Evolutionary conservation across 73 alveolate genomes (phyloP), one percentile per base, ranked within the genome.

Genomic region (Durusdinium trenchii): DNA sequence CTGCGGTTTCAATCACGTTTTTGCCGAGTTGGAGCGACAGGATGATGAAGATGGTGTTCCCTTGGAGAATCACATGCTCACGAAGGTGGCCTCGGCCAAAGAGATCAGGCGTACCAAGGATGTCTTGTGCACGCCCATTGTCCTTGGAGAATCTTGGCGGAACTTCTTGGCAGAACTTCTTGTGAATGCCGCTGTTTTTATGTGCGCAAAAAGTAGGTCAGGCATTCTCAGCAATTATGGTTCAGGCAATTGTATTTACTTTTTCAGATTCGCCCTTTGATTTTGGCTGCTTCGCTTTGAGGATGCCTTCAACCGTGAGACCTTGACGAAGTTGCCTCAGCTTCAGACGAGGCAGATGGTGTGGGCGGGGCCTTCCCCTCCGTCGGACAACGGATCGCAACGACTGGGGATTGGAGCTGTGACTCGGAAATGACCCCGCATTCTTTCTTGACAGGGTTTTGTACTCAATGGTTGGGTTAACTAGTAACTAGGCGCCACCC

Each of bases 271-370:
- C 73, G 36, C 36, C 30, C 30, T 10, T 23, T 23, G 36, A 60
- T 60, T 26, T 60, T 60, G 32, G 20, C 7, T 62, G 40, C 76
- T n/a, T 78, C 87, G 48, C 32, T 23, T 61, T 20, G 35, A 89
- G 96, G 96, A 89, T 43, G 86, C 96, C 69, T 89, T 89, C 86
- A 69, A 64, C 30, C 96, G 96, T 43, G 86, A 89, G 5, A 52
- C 46, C 45, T 62, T 89, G 86, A 64, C 61, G 36, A 62, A 64
- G 86, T 71, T 89, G 86, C 96, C 96, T 0, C 96, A 89, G 51
- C 71, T 89, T 26, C 96, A 89, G 96, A 89, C 96, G 28, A 89
- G 96, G n/a, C n/a, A n/a, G n/a, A n/a, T n/a, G n/a, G n/a, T n/a
- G n/a, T n/a, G n/a, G n/a, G n/a, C n/a, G n/a, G n/a, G n/a, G n/a